A percentile compares a stretch with the other conserved stretches of the same genome.
Evolutionary conservation across 2,329 filamentous ascomycete species (phyloP).

Genomic region (Monosporascus ibericus): DNA sequence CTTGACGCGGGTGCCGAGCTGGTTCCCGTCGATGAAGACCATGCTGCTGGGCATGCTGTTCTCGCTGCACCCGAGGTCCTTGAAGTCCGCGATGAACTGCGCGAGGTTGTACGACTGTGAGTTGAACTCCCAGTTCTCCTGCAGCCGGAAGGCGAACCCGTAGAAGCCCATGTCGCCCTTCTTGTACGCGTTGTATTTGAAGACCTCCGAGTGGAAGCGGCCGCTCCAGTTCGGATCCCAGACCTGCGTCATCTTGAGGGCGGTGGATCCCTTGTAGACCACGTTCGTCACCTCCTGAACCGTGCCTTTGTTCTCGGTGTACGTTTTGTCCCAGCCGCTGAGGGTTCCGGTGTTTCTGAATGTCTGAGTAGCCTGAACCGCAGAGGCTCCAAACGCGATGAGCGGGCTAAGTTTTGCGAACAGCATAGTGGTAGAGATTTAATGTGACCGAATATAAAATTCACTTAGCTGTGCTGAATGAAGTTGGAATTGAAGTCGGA

Average conservation of each 20-base stretch:
- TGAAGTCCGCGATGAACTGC: conserved; percentile 46
- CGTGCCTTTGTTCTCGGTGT: conserved; percentile 35
- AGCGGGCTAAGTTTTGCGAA: conserved; percentile 3
- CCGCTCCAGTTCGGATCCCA: conserved; percentile 35
- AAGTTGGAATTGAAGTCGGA: background rate
- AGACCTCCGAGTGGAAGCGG: conserved; percentile 44
- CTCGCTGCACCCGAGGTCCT: conserved; percentile 34
- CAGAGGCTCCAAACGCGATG: conserved; percentile 18
- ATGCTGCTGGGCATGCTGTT: conserved; percentile 43
- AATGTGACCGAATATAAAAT: no score
- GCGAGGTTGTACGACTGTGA: conserved; percentile 41
- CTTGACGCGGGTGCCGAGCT: conserved; percentile 37
- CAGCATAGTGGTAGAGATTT: background rate
- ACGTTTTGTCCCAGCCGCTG: conserved; percentile 31
- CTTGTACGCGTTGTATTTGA: conserved; percentile 36
- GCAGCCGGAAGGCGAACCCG: conserved; percentile 45
- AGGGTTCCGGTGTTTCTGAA: conserved; percentile 37
- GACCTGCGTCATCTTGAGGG: conserved; percentile 40
- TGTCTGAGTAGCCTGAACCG: conserved; percentile 25
- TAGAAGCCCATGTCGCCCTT: conserved; percentile 41
- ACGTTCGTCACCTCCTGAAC: conserved; percentile 36
- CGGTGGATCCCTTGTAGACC: conserved; percentile 29
- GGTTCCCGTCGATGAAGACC: conserved; percentile 38
- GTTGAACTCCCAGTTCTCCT: conserved; percentile 39
- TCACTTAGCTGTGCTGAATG: background rate